Evolutionary conservation across 768 basidiomycete species (phyloP).

Genomic region (Lepiota brunneoincarnata): DNA sequence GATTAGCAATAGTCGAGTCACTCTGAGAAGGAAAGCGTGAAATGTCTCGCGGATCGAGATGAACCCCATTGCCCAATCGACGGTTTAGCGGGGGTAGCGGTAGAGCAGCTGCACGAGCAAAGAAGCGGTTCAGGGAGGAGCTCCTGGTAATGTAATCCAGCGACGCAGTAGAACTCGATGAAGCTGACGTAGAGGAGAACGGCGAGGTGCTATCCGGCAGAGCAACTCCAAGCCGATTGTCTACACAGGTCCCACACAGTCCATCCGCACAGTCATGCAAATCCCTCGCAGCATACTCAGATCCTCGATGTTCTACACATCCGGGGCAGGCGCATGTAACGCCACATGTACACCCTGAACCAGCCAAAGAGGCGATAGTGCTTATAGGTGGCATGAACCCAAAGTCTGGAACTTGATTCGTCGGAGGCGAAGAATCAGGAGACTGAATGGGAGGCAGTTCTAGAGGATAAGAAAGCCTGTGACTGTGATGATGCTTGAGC

Average conservation of each 20-base stretch:
- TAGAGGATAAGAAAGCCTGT: slow-evolving; percentile 25
- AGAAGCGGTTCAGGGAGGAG: slow-evolving; percentile 53
- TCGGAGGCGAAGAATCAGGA: slow-evolving; percentile 21
- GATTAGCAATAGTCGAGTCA: not conserved
- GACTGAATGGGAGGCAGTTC: slow-evolving; percentile 50
- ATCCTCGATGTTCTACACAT: slow-evolving; percentile 67
- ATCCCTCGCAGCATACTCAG: slow-evolving; percentile 41
- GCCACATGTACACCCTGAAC: slow-evolving; percentile 73
- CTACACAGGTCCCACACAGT: slow-evolving; percentile 59
- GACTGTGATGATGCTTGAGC: slow-evolving; percentile 19
- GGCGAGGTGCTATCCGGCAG: slow-evolving; percentile 30
- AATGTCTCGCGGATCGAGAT: slow-evolving; percentile 50
- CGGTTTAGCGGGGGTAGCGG: slow-evolving; percentile 53
- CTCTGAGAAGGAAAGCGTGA: slow-evolving; percentile 2
- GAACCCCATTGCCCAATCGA: slow-evolving; percentile 27
- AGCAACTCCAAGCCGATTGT: slow-evolving; percentile 42
- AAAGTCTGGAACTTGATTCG: slow-evolving; percentile 41
- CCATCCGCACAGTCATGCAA: slow-evolving; percentile 48
- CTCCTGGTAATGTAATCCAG: slow-evolving; percentile 10
- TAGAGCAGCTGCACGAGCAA: slow-evolving; percentile 66
- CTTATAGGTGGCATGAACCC: slow-evolving; percentile 60
- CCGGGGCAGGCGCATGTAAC: slow-evolving; percentile 69
- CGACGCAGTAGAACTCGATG: not conserved
- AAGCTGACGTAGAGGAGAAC: slow-evolving; percentile 11
- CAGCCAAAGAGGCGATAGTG: slow-evolving; percentile 55